These are phyloP conservation scores for Aspergillus sclerotialis DNA, from an alignment of 2,329 filamentous ascomycete genomes.

Conservation along the genomic window DNA sequence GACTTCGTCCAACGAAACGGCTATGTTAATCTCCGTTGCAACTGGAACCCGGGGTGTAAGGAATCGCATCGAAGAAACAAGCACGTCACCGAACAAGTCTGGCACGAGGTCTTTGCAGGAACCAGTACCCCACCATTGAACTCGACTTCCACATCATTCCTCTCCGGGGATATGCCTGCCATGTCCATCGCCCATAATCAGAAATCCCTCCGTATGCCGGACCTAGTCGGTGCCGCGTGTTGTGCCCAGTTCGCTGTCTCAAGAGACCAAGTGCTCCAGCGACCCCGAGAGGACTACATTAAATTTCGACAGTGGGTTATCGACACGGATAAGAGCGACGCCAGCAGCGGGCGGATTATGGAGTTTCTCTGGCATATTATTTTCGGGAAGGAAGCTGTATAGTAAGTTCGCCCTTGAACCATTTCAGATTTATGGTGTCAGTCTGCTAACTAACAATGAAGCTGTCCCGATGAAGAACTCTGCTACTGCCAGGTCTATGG, in stretches of 20 bases:
- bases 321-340: constrained; percentile 48
- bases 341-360: constrained; percentile 52
- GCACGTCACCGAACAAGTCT: constrained; percentile 32
- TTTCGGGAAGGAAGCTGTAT: constrained; percentile 36
- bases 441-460: constrained; percentile 2
- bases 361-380: constrained; percentile 62
- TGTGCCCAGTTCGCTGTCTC: constrained; percentile 61
- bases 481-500: constrained; percentile 33
- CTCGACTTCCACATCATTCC: constrained; percentile 9
- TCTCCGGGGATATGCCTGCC: constrained; percentile 1
- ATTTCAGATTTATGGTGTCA: neutral
- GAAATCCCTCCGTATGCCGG: constrained; percentile 37
- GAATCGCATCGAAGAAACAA: constrained; percentile 23
- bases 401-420: constrained; percentile 21
- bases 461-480: constrained; percentile 27
- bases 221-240: constrained; percentile 50
- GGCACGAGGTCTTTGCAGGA: constrained; percentile 32
- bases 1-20: constrained; percentile 47
- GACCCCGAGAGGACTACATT: constrained; percentile 49
- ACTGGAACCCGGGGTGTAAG: constrained; percentile 50
- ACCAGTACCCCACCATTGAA: constrained; percentile 31
- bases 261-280: constrained; percentile 42
- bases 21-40: constrained; percentile 57
- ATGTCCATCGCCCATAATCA: constrained; percentile 8
- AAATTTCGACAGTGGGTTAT: constrained; percentile 55